phyloP scores from a whole-genome alignment of 2,329 filamentous ascomycete genomes.

The Tolypocladium cylindrosporum region DNA sequence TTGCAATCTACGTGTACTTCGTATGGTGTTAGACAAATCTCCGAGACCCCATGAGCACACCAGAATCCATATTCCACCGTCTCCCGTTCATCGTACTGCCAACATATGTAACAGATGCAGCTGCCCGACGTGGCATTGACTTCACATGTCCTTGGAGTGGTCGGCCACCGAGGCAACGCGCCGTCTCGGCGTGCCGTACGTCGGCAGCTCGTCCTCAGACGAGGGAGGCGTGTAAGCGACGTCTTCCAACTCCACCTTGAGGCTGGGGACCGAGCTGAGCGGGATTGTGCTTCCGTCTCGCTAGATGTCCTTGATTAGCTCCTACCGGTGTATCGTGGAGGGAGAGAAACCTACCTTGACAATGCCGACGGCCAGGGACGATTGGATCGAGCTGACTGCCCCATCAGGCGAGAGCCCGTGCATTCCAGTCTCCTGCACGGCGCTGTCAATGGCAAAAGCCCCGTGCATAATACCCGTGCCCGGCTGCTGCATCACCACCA shows the following conservation, averaged over 20 bases:
- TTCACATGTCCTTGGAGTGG: not conserved
- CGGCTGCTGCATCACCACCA: slow-evolving; percentile 27
- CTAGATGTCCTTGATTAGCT: slow-evolving; percentile 10
- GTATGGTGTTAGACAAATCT: no score
- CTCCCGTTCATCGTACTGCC: no score
- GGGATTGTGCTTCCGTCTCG: slow-evolving; percentile 20
- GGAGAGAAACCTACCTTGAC: slow-evolving; percentile 15
- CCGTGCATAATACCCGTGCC: slow-evolving; percentile 19
- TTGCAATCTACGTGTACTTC: no score
- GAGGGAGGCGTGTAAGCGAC: slow-evolving; percentile 16
- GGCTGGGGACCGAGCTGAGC: slow-evolving; percentile 19
- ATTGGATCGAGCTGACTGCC: slow-evolving; percentile 14
- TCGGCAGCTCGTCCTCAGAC: slow-evolving; percentile 17
- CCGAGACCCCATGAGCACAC: no score
- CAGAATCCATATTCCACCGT: no score
- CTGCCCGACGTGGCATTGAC: no score
- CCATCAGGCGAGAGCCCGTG: slow-evolving; percentile 8
- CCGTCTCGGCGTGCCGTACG: slow-evolving; percentile 8
- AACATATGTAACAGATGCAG: no score
- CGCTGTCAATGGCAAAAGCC: slow-evolving; percentile 39
- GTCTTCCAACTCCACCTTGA: slow-evolving; percentile 25
- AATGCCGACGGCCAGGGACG: slow-evolving; percentile 22
- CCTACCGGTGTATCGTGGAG: not conserved
- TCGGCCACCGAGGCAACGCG: not conserved
- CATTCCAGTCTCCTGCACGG: slow-evolving; percentile 54